Evolutionary conservation across 148 eudicot species (phyloP).

Genomic region (Camellia sinensis): DNA sequence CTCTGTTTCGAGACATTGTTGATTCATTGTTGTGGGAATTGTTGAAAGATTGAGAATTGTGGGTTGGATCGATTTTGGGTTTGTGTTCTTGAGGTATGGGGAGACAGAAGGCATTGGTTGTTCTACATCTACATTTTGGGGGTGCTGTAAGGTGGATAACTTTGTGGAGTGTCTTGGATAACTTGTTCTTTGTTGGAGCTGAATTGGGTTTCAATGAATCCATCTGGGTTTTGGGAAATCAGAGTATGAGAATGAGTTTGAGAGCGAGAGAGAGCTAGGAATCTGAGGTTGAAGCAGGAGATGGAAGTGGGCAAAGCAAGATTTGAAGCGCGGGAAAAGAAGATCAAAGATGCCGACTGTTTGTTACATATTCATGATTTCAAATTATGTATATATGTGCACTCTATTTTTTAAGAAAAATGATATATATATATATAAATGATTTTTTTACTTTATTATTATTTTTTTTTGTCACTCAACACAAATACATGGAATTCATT

Average conservation of each 20-base stretch:
- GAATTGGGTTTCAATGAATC: slow-evolving; percentile 49
- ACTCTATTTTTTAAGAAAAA: too few species aligned
- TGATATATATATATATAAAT: too few species aligned
- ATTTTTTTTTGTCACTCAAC: too few species aligned
- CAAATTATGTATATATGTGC: too few species aligned
- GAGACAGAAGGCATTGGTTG: slow-evolving; percentile 31
- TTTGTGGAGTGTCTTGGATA: slow-evolving; percentile 55
- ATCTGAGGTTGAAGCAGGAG: slow-evolving; percentile 18
- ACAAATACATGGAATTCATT: too few species aligned
- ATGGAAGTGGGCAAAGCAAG: slow-evolving; percentile 17
- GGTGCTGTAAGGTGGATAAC: slow-evolving; percentile 31
- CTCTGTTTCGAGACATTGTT: slow-evolving; percentile 24
- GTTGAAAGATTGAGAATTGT: slow-evolving; percentile 4
- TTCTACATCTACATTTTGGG: slow-evolving; percentile 9
- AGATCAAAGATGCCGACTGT: slow-evolving; percentile 16
- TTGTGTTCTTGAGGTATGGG: slow-evolving; percentile 30
- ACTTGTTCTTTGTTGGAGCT: slow-evolving; percentile 43
- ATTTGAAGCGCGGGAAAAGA: slow-evolving; percentile 39
- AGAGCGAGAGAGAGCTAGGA: neutral
- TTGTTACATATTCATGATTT: neutral
- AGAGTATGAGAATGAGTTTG: neutral
- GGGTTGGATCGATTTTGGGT: slow-evolving; percentile 7
- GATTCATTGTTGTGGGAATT: slow-evolving; percentile 15
- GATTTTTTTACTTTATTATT: too few species aligned
- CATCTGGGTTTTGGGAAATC: slow-evolving; percentile 27